A percentile compares a stretch with the other conserved stretches of the same genome.
These are phyloP conservation scores for Quercus tomentella DNA, from an alignment of 331 rosid genomes.

Conservation along the genomic window DNA sequence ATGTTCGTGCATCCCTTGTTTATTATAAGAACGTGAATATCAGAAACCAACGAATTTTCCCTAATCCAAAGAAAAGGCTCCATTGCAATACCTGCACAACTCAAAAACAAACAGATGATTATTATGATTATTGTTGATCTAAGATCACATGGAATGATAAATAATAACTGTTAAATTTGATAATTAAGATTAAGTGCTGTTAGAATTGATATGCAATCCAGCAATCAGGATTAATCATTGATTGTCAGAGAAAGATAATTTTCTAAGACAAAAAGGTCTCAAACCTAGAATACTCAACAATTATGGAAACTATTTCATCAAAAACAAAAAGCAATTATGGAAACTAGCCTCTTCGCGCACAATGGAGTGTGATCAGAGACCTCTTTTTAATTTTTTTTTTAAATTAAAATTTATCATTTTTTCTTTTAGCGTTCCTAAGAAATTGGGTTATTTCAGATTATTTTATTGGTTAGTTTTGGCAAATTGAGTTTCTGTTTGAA, in stretches of 20 bases:
- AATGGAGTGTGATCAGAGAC: too few species aligned
- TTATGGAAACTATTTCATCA: neutral
- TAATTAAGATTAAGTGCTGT: neutral
- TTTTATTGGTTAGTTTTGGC: too few species aligned
- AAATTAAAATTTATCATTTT: too few species aligned
- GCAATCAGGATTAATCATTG: neutral
- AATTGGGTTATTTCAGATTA: too few species aligned
- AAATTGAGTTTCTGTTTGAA: too few species aligned
- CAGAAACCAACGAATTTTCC: neutral
- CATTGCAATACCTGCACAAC: slow-evolving; percentile 72
- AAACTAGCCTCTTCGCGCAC: too few species aligned
- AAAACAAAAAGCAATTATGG: too few species aligned
- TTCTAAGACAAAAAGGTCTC: neutral
- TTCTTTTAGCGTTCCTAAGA: too few species aligned
- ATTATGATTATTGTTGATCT: neutral
- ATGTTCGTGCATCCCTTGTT: neutral
- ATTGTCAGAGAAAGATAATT: neutral
- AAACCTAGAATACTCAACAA: neutral
- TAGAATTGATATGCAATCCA: neutral
- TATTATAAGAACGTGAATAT: neutral
- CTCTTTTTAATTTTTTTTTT: too few species aligned
- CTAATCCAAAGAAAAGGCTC: slow-evolving; percentile 83
- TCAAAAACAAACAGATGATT: slow-evolving; percentile 6
- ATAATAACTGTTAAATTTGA: neutral
- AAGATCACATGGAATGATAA: neutral